These are phyloP conservation scores for Auricularia cornea DNA, from an alignment of 768 basidiomycete species.

Conservation along the genomic window DNA sequence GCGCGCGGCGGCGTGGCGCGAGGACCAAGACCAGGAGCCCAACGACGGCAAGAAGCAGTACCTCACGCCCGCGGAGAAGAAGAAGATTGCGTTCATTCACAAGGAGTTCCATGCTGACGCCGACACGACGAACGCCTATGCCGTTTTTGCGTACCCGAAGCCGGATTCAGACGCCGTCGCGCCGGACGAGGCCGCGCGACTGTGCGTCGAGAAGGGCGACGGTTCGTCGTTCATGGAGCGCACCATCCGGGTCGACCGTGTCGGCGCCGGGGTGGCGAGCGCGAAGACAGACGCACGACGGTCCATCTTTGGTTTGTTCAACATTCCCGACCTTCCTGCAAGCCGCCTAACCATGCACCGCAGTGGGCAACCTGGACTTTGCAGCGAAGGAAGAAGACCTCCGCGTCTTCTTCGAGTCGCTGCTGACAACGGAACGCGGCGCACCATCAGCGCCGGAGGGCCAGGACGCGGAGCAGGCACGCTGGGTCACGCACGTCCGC, in stretches of 20 bases:
- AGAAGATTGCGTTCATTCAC: conserved; percentile 90
- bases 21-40: conserved; percentile 10
- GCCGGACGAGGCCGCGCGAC: conserved; percentile 60
- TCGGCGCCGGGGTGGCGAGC: conserved; percentile 26
- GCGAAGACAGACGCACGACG: not conserved
- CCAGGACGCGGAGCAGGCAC: conserved; percentile 21
- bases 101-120: conserved; percentile 78
- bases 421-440: conserved; percentile 65
- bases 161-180: conserved; percentile 16
- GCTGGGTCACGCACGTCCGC: conserved; percentile 80
- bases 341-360: not conserved
- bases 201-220: conserved; percentile 53
- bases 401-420: conserved; percentile 73
- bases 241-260: conserved; percentile 70
- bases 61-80: conserved; percentile 78
- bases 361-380: conserved; percentile 87
- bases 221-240: conserved; percentile 68
- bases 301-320: not conserved
- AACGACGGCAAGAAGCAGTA: conserved; percentile 51
- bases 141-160: conserved; percentile 74
- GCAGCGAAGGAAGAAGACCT: conserved; percentile 86
- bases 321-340: not conserved
- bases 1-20: conserved; percentile 13
- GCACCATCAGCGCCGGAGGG: conserved; percentile 29
- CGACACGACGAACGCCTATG: conserved; percentile 75